phyloP scores from a whole-genome alignment of 768 basidiomycete species.

The Rhodotorula kratochvilovae region DNA sequence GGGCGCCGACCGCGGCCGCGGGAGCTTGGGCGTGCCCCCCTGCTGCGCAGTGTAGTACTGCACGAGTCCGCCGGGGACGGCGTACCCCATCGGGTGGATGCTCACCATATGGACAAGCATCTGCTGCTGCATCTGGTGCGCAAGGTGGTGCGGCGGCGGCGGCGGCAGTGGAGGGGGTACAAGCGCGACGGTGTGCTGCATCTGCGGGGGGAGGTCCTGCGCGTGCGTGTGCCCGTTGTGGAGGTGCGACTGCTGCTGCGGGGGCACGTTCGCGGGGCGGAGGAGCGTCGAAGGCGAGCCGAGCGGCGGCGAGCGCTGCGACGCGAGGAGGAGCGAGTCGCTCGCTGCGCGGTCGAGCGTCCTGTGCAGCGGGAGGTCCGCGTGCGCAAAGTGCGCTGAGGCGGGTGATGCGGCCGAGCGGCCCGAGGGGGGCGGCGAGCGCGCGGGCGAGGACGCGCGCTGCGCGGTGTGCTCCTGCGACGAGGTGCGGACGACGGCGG shows the following conservation, averaged over 20 bases:
- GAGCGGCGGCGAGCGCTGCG: neutral
- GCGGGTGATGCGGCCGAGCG: neutral
- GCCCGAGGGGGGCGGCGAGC: neutral
- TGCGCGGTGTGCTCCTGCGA: neutral
- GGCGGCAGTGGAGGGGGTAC: neutral
- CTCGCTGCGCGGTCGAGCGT: neutral
- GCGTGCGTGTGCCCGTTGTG: too few relatives aligned
- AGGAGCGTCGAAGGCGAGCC: neutral
- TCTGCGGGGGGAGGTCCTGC: conserved; percentile 13
- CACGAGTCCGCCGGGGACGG: conserved; percentile 19
- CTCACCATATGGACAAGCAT: conserved; percentile 5
- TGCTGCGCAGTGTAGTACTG: conserved; percentile 4
- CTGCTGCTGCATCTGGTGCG: neutral
- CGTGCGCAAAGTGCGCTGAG: neutral
- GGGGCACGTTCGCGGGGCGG: neutral
- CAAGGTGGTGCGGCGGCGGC: neutral
- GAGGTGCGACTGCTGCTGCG: too few relatives aligned
- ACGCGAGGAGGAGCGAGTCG: neutral
- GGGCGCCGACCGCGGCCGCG: neutral
- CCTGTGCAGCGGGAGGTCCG: neutral
- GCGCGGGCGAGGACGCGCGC: neutral
- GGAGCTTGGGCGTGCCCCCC: neutral
- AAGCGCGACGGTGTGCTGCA: conserved; percentile 1
- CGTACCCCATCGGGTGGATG: conserved; percentile 24
- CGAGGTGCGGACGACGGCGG: neutral